Percentiles rank a stretch among this genome's conserved stretches.
phyloP scores from a whole-genome alignment of 2,329 filamentous ascomycete species.

The Zopfia rhizophila region DNA sequence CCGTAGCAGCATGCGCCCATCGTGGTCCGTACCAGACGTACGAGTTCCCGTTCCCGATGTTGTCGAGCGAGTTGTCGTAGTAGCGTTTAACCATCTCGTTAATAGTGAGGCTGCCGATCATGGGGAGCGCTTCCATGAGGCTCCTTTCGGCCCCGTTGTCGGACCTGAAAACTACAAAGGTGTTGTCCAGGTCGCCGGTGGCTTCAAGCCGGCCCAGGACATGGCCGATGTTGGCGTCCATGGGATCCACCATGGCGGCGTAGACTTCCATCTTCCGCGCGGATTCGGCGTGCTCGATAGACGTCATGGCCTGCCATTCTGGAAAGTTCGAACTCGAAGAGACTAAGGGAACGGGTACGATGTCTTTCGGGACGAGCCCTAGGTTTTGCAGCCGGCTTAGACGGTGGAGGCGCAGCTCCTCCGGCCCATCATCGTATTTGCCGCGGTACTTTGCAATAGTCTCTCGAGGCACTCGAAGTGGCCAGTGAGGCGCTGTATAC shows the following conservation, averaged over 20 bases:
- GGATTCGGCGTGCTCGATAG: conserved; percentile 63
- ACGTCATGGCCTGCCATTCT: conserved; percentile 48
- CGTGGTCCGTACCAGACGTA: conserved; percentile 71
- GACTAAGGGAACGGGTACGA: conserved; percentile 11
- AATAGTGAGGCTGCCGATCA: conserved; percentile 51
- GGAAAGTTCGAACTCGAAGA: no score
- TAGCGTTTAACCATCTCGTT: conserved; percentile 66
- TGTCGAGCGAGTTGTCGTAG: conserved; percentile 68
- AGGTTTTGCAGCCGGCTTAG: conserved; percentile 31
- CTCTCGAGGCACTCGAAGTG: conserved; percentile 37
- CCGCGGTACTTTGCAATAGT: conserved; percentile 34
- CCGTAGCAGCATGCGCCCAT: conserved; percentile 66
- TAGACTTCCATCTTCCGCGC: conserved; percentile 69
- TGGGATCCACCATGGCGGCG: conserved; percentile 70
- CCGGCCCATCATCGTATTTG: conserved; percentile 37
- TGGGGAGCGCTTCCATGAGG: conserved; percentile 39
- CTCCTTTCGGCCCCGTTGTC: conserved; percentile 53
- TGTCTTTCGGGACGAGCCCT: conserved; percentile 21
- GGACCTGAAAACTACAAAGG: conserved; percentile 51
- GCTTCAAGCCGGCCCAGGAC: conserved; percentile 41
- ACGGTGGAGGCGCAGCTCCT: conserved; percentile 30
- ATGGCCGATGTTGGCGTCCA: conserved; percentile 47
- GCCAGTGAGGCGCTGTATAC: conserved; percentile 44
- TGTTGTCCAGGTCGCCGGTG: conserved; percentile 48
- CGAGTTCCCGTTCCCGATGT: conserved; percentile 66